Evolutionary conservation across 257 asterid species (phyloP).

Genomic region (Solanum tacnaense): DNA sequence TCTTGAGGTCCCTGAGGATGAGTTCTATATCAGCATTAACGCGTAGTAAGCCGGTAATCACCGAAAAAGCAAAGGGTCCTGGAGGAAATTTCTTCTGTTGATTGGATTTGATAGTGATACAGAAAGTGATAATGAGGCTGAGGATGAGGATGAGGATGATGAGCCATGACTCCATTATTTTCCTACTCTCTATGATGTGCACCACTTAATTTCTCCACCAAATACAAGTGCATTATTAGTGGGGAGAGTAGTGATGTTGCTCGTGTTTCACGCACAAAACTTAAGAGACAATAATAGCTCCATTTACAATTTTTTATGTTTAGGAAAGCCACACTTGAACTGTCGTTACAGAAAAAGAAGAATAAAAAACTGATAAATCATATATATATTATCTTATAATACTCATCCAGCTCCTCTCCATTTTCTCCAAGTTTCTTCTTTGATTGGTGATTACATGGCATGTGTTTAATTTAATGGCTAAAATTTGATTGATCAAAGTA

Average conservation of each 20-base stretch:
- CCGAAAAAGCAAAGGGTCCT: conserved; percentile 22
- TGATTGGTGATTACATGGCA: neutral
- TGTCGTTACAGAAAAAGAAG: neutral
- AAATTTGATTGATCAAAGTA: neutral
- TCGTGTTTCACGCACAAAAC: neutral
- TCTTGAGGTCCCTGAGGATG: conserved; percentile 19
- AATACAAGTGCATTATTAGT: neutral
- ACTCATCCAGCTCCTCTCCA: neutral
- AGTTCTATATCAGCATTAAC: conserved; percentile 22
- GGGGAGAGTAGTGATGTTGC: neutral
- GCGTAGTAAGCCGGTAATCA: conserved; percentile 25
- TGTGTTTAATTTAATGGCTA: too few species aligned
- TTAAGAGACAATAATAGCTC: neutral
- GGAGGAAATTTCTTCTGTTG: conserved; percentile 16
- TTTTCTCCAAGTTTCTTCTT: neutral
- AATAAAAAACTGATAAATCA: neutral
- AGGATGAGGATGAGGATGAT: neutral
- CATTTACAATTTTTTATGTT: neutral
- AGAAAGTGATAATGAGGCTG: neutral
- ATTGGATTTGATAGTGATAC: neutral
- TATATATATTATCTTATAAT: too few species aligned
- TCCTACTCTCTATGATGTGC: neutral
- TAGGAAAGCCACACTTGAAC: neutral
- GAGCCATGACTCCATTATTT: neutral
- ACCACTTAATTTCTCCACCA: neutral